Evolutionary conservation across 768 basidiomycete species (phyloP).

Genomic region (Naganishia randhawae): DNA sequence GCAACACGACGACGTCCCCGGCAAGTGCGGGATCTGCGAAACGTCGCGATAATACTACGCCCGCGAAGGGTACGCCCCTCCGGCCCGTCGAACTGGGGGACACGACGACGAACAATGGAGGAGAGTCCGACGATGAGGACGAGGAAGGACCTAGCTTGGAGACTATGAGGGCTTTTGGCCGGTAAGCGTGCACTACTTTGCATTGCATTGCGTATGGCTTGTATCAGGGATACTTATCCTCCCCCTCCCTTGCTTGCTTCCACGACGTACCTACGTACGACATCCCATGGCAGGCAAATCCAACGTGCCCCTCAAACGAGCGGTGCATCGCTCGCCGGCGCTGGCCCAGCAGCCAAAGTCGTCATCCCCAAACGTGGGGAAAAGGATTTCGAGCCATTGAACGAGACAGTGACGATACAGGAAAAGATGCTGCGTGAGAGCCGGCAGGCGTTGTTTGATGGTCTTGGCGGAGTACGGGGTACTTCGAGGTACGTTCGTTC

Average conservation of each 20-base stretch:
- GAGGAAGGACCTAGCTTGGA: conserved; percentile 42
- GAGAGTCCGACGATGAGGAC: conserved; percentile 39
- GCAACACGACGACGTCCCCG: background rate
- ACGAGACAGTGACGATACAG: conserved; percentile 58
- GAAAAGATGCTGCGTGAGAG: conserved; percentile 73
- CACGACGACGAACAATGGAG: conserved; percentile 12
- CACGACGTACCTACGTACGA: too few relatives aligned
- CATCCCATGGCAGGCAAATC: conserved; percentile 46
- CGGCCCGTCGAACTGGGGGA: background rate
- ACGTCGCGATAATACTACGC: conserved; percentile 8
- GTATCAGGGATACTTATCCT: too few relatives aligned
- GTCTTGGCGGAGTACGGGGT: conserved; percentile 67
- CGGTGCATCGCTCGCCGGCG: conserved; percentile 21
- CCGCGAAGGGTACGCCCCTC: background rate
- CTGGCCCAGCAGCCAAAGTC: conserved; percentile 32
- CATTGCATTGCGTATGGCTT: background rate
- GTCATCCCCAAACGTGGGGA: conserved; percentile 93
- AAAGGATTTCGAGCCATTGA: conserved; percentile 88
- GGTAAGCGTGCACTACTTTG: conserved; percentile 29
- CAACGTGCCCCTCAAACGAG: conserved; percentile 34
- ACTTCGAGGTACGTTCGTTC: conserved; percentile 63
- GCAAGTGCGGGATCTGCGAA: conserved; percentile 1
- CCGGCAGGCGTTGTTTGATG: conserved; percentile 79
- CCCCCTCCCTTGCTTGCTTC: background rate
- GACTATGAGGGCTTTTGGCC: conserved; percentile 43